These are phyloP conservation scores for Pseudogymnoascus sp. DNA, from an alignment of 2,329 filamentous ascomycete species.

Conservation along the genomic window DNA sequence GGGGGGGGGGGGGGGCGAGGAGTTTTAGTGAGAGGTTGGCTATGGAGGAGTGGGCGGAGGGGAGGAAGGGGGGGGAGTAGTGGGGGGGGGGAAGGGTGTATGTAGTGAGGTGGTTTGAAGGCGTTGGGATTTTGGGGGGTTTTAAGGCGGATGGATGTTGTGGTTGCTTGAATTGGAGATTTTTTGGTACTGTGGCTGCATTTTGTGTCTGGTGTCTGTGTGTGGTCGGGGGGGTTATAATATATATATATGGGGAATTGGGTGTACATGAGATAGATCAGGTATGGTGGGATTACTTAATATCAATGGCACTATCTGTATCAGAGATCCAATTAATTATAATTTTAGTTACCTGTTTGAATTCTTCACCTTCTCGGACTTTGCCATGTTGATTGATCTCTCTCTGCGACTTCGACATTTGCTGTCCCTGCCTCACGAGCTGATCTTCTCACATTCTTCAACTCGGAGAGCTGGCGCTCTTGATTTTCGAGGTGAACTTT, in stretches of 20 bases:
- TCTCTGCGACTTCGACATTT: too few relatives aligned
- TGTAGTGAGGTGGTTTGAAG: not conserved
- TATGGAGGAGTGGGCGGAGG: constrained; percentile 24
- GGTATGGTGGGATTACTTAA: not conserved
- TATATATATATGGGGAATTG: not conserved
- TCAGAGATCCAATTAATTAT: not conserved
- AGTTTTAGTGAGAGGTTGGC: constrained; percentile 26
- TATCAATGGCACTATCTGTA: not conserved
- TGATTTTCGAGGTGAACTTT: too few relatives aligned
- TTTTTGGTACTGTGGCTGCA: too few relatives aligned
- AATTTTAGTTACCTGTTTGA: too few relatives aligned
- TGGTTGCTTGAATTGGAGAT: not conserved
- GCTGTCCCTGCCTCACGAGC: too few relatives aligned
- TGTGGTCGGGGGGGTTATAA: not conserved
- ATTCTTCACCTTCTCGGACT: too few relatives aligned
- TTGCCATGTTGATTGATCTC: too few relatives aligned
- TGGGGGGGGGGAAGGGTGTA: too few relatives aligned
- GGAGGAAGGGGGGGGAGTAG: not conserved
- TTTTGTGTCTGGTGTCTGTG: not conserved
- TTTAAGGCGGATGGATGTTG: not conserved
- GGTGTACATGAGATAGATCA: not conserved
- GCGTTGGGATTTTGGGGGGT: not conserved
- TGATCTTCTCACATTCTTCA: too few relatives aligned
- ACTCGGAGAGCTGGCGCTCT: too few relatives aligned
- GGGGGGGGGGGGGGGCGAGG: constrained; percentile 12